Conservation (phyloP, 2,329 filamentous ascomycete genomes). For the Nemania sp. region DNA sequence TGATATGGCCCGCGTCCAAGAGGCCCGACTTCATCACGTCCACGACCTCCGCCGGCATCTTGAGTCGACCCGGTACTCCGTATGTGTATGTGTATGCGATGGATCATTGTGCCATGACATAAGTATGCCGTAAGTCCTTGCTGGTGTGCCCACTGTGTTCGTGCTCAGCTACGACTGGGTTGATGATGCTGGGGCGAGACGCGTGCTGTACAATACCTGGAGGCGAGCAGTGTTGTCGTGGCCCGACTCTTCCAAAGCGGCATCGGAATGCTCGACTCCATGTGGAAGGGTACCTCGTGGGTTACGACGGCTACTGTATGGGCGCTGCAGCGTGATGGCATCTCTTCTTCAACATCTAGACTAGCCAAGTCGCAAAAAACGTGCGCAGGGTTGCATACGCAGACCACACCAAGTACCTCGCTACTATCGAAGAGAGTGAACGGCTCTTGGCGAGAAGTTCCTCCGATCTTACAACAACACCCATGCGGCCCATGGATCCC, state of each 20-base stretch:
- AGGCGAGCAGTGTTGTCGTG: not conserved
- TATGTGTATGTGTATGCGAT: too few relatives aligned
- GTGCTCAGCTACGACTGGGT: too few relatives aligned
- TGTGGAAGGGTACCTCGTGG: not conserved
- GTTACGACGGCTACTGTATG: too few relatives aligned
- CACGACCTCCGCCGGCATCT: too few relatives aligned
- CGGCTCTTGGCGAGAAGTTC: slow-evolving; percentile 25
- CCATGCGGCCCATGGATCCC: not conserved
- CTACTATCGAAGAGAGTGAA: not conserved
- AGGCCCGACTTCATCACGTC: not conserved
- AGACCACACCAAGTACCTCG: too few relatives aligned
- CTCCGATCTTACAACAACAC: slow-evolving; percentile 25
- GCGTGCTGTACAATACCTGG: not conserved
- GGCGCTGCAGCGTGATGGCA: not conserved
- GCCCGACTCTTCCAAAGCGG: slow-evolving; percentile 7
- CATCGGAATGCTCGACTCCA: slow-evolving; percentile 9
- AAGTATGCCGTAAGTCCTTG: not conserved
- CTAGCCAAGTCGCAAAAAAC: not conserved
- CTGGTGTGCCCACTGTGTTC: not conserved
- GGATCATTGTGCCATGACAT: too few relatives aligned
- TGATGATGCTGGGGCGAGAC: too few relatives aligned
- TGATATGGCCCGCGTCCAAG: slow-evolving; percentile 11
- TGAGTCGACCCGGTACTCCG: too few relatives aligned
- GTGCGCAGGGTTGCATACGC: not conserved
- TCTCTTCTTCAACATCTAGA: slow-evolving; percentile 8